Percentiles rank a stretch among this genome's conserved stretches.
These are phyloP conservation scores for Xylariaceae sp. DNA, from an alignment of 2,329 filamentous ascomycete genomes.

Conservation along the genomic window DNA sequence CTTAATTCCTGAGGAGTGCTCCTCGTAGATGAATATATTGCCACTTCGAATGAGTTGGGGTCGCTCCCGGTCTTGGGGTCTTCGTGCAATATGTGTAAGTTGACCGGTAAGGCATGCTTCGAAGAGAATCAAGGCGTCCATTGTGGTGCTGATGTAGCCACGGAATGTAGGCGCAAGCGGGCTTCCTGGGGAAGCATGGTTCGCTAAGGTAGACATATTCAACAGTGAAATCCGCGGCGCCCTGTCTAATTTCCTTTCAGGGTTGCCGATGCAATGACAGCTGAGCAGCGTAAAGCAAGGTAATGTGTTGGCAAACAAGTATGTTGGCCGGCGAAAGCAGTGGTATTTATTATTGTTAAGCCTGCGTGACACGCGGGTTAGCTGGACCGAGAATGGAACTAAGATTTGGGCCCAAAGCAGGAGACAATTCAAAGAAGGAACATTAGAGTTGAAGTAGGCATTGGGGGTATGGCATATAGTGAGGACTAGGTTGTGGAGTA, in stretches of 20 bases:
- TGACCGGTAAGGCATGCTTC: constrained; percentile 70
- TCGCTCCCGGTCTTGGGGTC: constrained; percentile 82
- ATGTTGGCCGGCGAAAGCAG: background rate
- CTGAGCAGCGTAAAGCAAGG: background rate
- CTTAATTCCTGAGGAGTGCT: constrained; percentile 86
- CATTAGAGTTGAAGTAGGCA: background rate
- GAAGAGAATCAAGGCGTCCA: constrained; percentile 75
- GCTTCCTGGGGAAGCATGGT: constrained; percentile 24
- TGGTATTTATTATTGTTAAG: background rate
- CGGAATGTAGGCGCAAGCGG: constrained; percentile 60
- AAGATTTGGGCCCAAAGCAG: background rate
- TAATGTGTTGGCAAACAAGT: background rate
- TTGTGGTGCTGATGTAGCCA: constrained; percentile 64
- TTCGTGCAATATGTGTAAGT: constrained; percentile 71
- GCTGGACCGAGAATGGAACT: background rate
- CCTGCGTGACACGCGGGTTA: background rate
- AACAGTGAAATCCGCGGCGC: background rate
- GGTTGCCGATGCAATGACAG: background rate
- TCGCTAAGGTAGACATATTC: constrained; percentile 27
- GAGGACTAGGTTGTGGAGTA: no score
- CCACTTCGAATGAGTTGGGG: constrained; percentile 74
- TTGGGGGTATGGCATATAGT: no score
- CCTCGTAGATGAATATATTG: constrained; percentile 87
- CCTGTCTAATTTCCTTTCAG: background rate
- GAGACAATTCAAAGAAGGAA: background rate